A percentile compares a stretch with the other conserved stretches of the same genome.
Evolutionary conservation across 768 basidiomycete species (phyloP).

Genomic region (Tubosaeta sp.): DNA sequence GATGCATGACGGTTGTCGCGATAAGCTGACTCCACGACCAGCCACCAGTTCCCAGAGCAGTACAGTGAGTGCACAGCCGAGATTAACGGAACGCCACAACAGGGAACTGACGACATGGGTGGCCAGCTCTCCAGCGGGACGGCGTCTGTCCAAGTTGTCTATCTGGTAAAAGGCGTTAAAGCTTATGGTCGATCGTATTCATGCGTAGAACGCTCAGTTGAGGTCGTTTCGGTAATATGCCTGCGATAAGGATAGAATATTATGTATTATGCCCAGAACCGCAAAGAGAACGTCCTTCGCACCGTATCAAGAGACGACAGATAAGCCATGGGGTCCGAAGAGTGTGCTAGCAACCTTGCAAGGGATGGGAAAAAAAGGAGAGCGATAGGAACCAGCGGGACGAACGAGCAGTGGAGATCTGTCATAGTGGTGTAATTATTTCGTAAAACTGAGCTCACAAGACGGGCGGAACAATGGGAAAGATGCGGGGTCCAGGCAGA

Average conservation of each 20-base stretch:
- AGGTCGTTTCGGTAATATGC: slow-evolving; percentile 21
- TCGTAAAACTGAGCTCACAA: slow-evolving; percentile 29
- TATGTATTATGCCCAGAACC: slow-evolving; percentile 6
- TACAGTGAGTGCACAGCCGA: slow-evolving; percentile 46
- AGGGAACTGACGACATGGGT: slow-evolving; percentile 10
- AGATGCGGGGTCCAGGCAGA: slow-evolving; percentile 10
- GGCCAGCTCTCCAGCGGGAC: slow-evolving; percentile 35
- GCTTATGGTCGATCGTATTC: slow-evolving; percentile 3
- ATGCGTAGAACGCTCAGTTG: slow-evolving; percentile 13
- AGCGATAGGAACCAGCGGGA: slow-evolving; percentile 11
- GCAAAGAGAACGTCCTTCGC: background rate
- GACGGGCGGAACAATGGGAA: slow-evolving; percentile 15
- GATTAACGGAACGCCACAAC: slow-evolving; percentile 1
- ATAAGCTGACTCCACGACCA: slow-evolving; percentile 30
- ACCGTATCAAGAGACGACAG: background rate
- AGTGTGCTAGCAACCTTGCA: background rate
- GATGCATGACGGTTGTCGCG: slow-evolving; percentile 4
- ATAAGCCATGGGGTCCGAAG: background rate
- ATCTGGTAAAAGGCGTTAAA: slow-evolving; percentile 6
- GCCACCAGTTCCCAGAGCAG: slow-evolving; percentile 67
- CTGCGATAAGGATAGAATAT: slow-evolving; percentile 9
- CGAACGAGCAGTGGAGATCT: slow-evolving; percentile 8
- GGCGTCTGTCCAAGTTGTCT: slow-evolving; percentile 31
- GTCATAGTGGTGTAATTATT: slow-evolving; percentile 29
- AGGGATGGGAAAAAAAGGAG: slow-evolving; percentile 3